These are phyloP conservation scores for Aspergillus hortae DNA, from an alignment of 2,329 filamentous ascomycete genomes.

Conservation along the genomic window DNA sequence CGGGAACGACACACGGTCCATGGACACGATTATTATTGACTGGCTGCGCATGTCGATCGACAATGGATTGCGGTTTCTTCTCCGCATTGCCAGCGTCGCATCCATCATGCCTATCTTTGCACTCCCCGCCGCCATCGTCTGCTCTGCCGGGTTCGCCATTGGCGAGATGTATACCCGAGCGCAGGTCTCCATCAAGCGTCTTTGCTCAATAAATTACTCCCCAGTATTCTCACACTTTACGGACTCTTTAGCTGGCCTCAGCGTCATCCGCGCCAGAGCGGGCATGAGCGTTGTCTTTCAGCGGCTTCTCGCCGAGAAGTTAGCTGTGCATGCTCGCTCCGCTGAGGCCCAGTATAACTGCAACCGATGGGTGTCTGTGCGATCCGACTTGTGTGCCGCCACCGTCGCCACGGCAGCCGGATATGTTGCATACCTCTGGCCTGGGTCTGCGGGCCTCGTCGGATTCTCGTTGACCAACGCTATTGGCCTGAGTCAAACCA, in stretches of 20 bases:
- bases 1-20: slow-evolving; percentile 55
- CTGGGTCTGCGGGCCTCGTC: slow-evolving; percentile 51
- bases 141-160: slow-evolving; percentile 44
- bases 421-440: slow-evolving; percentile 49
- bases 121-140: slow-evolving; percentile 46
- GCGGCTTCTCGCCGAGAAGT: slow-evolving; percentile 49
- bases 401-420: slow-evolving; percentile 52
- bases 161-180: slow-evolving; percentile 53
- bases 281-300: slow-evolving; percentile 50
- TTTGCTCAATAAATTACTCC: slow-evolving; percentile 48
- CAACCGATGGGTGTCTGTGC: slow-evolving; percentile 57
- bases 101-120: slow-evolving; percentile 54
- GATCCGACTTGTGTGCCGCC: slow-evolving; percentile 54
- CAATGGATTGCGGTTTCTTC: slow-evolving; percentile 41
- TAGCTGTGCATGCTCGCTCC: slow-evolving; percentile 47
- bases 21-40: slow-evolving; percentile 49
- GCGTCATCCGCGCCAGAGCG: slow-evolving; percentile 51
- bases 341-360: slow-evolving; percentile 53
- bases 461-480: slow-evolving; percentile 57
- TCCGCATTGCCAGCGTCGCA: slow-evolving; percentile 48
- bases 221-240: slow-evolving; percentile 58
- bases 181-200: slow-evolving; percentile 46
- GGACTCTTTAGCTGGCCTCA: slow-evolving; percentile 50
- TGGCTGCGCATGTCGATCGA: slow-evolving; percentile 39
- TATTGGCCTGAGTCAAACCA: slow-evolving; percentile 52